Conservation (phyloP, 1,284 basidiomycete genomes). For the Rhodotorula sp. region DNA sequence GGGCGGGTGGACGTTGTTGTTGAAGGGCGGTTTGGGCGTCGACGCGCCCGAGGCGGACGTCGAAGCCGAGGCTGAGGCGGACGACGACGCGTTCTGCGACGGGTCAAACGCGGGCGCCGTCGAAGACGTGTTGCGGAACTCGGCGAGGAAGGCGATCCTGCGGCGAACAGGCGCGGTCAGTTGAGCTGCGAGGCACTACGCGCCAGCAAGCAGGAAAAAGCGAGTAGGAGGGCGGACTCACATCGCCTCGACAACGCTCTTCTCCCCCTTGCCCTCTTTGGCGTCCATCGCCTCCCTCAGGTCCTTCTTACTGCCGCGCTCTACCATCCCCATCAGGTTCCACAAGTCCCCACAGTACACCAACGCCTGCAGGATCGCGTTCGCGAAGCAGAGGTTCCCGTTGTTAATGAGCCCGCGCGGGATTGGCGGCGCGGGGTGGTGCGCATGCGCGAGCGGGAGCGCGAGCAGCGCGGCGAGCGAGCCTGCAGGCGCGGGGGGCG, state of each 20-base stretch:
- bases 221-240: conserved; percentile 42
- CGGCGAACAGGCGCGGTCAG: not conserved
- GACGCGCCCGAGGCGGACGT: conserved; percentile 2
- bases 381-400: conserved; percentile 98
- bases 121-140: conserved; percentile 59
- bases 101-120: conserved; percentile 16
- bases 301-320: conserved; percentile 57
- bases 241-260: conserved; percentile 74
- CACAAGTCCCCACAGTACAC: conserved; percentile 87
- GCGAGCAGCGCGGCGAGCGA: conserved; percentile 10
- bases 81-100: conserved; percentile 7
- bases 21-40: not conserved
- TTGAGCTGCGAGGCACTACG: not conserved
- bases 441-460: conserved; percentile 7
- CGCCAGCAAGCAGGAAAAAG: too few species aligned
- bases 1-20: conserved; percentile 4
- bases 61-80: not conserved
- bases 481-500: not conserved
- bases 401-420: conserved; percentile 82
- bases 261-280: conserved; percentile 60
- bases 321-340: conserved; percentile 73
- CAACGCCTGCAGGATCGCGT: conserved; percentile 86
- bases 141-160: conserved; percentile 72
- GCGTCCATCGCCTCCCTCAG: conserved; percentile 57
- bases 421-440: conserved; percentile 21